Evolutionary conservation across 2,329 filamentous ascomycete genomes (phyloP), one percentile per base, ranked within the genome.

Genomic region (Fusarium sp.): DNA sequence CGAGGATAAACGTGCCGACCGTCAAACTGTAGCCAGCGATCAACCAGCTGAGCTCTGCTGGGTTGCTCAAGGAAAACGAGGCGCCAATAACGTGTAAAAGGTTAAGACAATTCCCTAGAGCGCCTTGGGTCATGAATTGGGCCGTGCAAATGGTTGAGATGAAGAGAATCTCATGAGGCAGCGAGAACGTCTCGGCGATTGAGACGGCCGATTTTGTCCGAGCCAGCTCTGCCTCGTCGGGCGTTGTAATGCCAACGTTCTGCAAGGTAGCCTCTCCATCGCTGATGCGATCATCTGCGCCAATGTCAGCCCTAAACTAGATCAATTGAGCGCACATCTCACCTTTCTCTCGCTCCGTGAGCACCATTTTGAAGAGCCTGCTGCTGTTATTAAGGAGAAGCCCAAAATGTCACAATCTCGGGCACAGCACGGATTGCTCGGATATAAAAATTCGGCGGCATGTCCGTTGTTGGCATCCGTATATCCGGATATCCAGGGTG

Each of bases 1-100:
- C 82, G 4, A 92, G 82, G 35, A 91, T 87, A 73, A 91, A 91
- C 0, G 89, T 88, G 13, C 89, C 89, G 7, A 85, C 83, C 7
- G 84, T 89, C 73, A 91, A 79, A 11, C 84, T 86, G 77, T 91
- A 92, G 2, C 88, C 88, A 1, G 89, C 89, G 13, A 89, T 84
- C 56, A 88, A 85, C 89, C 90, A 91, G 56, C 75, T 77, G 0
- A 74, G 47, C 25, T 78, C 68, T 3, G 72, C 74, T 11, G 74
- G 76, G 60, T 78, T 77, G 7, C 20, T 69, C 29, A 78, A 36
- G 11, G 60, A 60, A 31, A 77, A 78, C 1, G 76, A 74, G 33
- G 74, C 65, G 56, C 76, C 76, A 8, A 78, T 73, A 10, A 78
- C 31, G 13, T 78, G 76, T 0, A 78, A 66, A 4, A 78, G 63